A percentile compares a stretch with the other conserved stretches of the same genome.
Evolutionary conservation across 805 yeast genomes (phyloP).

Genomic region (Candida wancherniae): DNA sequence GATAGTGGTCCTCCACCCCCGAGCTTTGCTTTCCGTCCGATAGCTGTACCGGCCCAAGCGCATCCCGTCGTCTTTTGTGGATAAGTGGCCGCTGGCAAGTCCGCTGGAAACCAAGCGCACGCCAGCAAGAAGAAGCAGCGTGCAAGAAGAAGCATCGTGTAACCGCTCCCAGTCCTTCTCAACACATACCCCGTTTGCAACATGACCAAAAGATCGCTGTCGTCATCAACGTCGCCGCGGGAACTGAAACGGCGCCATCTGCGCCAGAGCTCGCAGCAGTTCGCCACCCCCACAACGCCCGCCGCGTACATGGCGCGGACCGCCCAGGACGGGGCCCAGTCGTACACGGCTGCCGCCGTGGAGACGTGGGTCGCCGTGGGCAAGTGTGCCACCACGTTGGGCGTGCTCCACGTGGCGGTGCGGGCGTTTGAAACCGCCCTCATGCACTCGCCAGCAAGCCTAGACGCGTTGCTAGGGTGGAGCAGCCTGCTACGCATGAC

Average conservation of each 20-base stretch:
- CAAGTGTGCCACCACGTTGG: constrained; percentile 40
- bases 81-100: constrained; percentile 1
- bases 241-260: constrained; percentile 8
- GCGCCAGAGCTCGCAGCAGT: constrained; percentile 6
- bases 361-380: constrained; percentile 48
- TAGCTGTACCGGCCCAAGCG: neutral
- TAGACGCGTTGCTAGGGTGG: constrained; percentile 40
- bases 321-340: constrained; percentile 1
- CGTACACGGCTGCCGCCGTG: constrained; percentile 17
- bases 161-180: neutral
- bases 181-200: neutral
- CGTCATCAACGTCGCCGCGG: constrained; percentile 14
- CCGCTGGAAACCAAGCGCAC: neutral
- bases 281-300: too few relatives aligned
- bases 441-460: constrained; percentile 36
- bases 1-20: neutral
- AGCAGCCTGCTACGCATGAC: constrained; percentile 36
- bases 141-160: neutral
- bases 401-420: constrained; percentile 37
- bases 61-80: constrained; percentile 1
- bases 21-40: neutral
- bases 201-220: constrained; percentile 11
- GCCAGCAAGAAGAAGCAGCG: neutral
- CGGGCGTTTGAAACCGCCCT: constrained; percentile 41
- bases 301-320: too few relatives aligned